Conservation (phyloP, 1,284 basidiomycete genomes). For the Cutaneotrichosporon cutaneum region DNA sequence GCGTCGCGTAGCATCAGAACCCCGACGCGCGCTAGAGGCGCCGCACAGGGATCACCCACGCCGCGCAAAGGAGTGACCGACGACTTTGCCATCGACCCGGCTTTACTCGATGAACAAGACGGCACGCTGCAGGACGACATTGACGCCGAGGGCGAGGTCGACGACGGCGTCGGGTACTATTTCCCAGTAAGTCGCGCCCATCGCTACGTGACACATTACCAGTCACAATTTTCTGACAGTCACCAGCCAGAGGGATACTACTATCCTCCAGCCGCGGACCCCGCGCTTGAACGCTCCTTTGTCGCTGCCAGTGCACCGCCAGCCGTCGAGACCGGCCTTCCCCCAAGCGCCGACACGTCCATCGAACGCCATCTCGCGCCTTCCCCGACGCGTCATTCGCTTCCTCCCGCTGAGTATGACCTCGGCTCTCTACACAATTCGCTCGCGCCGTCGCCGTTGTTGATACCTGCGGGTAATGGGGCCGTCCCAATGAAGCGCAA, state of each 20-base stretch:
- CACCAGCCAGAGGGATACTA: conserved; percentile 22
- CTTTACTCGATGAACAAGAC: conserved; percentile 16
- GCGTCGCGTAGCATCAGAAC: conserved; percentile 17
- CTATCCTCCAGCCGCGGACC: conserved; percentile 7
- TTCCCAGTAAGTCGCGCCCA: conserved; percentile 20
- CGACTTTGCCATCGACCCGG: conserved; percentile 23
- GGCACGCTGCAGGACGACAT: conserved; percentile 20
- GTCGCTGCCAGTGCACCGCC: background rate
- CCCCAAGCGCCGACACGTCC: background rate
- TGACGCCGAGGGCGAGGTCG: conserved; percentile 27
- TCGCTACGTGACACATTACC: background rate
- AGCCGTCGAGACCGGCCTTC: background rate
- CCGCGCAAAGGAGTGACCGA: background rate
- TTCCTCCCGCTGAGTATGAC: conserved; percentile 18
- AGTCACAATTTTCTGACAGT: conserved; percentile 12
- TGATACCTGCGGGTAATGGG: conserved; percentile 12
- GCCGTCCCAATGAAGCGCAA: conserved; percentile 25
- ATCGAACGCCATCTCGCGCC: conserved; percentile 9
- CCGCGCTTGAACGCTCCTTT: background rate
- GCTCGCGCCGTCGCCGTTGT: conserved; percentile 15
- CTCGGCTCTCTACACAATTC: conserved; percentile 7
- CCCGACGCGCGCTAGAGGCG: conserved; percentile 6
- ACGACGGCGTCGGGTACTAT: conserved; percentile 28
- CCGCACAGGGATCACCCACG: background rate
- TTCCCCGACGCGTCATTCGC: conserved; percentile 18